phyloP scores from a whole-genome alignment of 495 filamentous ascomycete species.

The Lophiostoma macrostomum region DNA sequence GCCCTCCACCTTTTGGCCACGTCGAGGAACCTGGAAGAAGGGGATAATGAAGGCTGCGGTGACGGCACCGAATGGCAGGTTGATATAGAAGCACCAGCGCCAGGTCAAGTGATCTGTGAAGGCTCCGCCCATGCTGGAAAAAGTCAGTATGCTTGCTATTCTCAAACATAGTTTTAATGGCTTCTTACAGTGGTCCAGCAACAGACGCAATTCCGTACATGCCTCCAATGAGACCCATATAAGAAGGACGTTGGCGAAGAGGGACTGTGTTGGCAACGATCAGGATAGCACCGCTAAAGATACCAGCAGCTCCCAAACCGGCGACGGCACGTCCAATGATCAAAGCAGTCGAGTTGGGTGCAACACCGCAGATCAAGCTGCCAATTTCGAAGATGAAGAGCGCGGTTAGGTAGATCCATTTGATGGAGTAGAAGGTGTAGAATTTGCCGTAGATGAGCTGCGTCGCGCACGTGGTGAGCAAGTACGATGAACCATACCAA shows the following conservation, averaged over 20 bases:
- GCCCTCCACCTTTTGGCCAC: slow-evolving; percentile 17
- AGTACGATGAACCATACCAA: slow-evolving; percentile 72
- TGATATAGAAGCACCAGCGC: slow-evolving; percentile 47
- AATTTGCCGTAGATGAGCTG: slow-evolving; percentile 46
- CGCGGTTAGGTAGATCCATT: slow-evolving; percentile 42
- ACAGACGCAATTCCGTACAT: slow-evolving; percentile 35
- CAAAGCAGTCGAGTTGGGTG: slow-evolving; percentile 31
- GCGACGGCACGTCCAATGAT: slow-evolving; percentile 38
- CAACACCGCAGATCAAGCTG: slow-evolving; percentile 33
- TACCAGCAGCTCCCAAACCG: slow-evolving; percentile 38
- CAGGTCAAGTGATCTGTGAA: slow-evolving; percentile 41
- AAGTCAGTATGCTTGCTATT: not conserved
- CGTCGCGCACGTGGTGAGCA: slow-evolving; percentile 63
- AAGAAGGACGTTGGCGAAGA: slow-evolving; percentile 31
- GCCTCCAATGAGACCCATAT: slow-evolving; percentile 35
- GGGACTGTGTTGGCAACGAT: slow-evolving; percentile 37
- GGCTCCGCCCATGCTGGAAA: slow-evolving; percentile 36
- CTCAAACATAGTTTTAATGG: not conserved
- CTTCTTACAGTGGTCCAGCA: slow-evolving; percentile 31
- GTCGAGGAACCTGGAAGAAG: slow-evolving; percentile 36
- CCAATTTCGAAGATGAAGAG: slow-evolving; percentile 36
- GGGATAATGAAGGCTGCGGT: slow-evolving; percentile 41
- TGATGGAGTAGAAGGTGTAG: slow-evolving; percentile 44
- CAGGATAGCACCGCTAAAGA: slow-evolving; percentile 35
- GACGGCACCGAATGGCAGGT: slow-evolving; percentile 43